These are phyloP conservation scores for Penicillium samsonianum DNA, from an alignment of 495 filamentous ascomycete genomes.

Conservation along the genomic window DNA sequence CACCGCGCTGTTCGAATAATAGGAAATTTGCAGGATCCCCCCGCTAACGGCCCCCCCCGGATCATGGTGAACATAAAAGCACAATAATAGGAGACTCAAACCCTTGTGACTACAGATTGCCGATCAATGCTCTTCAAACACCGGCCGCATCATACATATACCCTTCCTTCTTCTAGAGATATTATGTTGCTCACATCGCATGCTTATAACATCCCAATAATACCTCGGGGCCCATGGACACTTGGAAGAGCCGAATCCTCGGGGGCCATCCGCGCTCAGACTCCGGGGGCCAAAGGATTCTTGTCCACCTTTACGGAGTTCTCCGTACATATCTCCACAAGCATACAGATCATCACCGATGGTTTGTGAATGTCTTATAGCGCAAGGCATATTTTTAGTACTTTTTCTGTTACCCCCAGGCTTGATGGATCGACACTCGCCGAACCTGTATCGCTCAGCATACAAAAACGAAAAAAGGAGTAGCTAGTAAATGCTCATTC, in stretches of 20 bases:
- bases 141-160: too few species aligned
- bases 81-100: background rate
- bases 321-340: background rate
- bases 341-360: background rate
- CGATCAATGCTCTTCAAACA: background rate
- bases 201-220: background rate
- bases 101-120: background rate
- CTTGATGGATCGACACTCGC: background rate
- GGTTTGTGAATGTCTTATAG: background rate
- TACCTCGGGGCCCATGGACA: background rate
- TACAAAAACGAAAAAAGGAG: background rate
- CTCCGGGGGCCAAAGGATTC: background rate
- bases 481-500: background rate
- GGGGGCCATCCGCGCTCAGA: background rate
- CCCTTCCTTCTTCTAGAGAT: background rate
- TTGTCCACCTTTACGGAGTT: background rate
- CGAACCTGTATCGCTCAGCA: background rate
- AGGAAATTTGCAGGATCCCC: background rate
- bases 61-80: background rate
- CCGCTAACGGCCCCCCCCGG: background rate
- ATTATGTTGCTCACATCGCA: too few species aligned
- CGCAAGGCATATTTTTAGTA: background rate
- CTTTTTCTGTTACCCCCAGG: background rate
- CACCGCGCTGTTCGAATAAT: background rate
- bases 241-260: background rate